Percentiles rank a stretch among this genome's conserved stretches.
Evolutionary conservation across 1,284 basidiomycete species (phyloP).

Genomic region (Gastroboletus turbinatus): DNA sequence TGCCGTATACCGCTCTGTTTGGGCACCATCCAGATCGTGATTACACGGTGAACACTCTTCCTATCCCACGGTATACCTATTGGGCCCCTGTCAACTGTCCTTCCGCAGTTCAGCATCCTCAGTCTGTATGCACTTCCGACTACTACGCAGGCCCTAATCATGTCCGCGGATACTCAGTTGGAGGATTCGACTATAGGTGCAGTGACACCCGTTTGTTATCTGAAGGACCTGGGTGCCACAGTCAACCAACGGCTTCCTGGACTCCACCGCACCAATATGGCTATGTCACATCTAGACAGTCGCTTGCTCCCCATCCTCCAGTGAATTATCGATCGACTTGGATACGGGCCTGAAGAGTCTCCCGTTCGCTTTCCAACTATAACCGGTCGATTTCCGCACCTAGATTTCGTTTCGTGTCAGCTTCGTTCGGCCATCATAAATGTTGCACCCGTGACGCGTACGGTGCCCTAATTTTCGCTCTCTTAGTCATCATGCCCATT

Average conservation of each 20-base stretch:
- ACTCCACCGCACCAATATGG: constrained; percentile 40
- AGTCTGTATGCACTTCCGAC: constrained; percentile 55
- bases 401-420: constrained; percentile 27
- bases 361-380: constrained; percentile 10
- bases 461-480: constrained; percentile 38
- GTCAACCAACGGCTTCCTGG: constrained; percentile 44
- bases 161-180: constrained; percentile 60
- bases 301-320: constrained; percentile 39
- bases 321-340: constrained; percentile 49
- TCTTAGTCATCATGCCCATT: constrained; percentile 36
- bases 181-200: constrained; percentile 51
- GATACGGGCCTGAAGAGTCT: constrained; percentile 46
- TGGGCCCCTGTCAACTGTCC: constrained; percentile 36
- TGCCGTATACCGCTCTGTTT: constrained; percentile 34
- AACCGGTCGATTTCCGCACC: constrained; percentile 21
- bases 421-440: constrained; percentile 29
- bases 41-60: constrained; percentile 14
- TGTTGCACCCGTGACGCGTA: constrained; percentile 22
- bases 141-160: constrained; percentile 48
- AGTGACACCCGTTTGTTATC: constrained; percentile 45
- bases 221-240: constrained; percentile 40
- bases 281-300: constrained; percentile 37
- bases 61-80: constrained; percentile 42
- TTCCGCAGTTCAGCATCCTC: constrained; percentile 48
- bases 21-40: constrained; percentile 19